phyloP scores from a whole-genome alignment of 2,329 filamentous ascomycete genomes.

The Colletotrichum cereale region DNA sequence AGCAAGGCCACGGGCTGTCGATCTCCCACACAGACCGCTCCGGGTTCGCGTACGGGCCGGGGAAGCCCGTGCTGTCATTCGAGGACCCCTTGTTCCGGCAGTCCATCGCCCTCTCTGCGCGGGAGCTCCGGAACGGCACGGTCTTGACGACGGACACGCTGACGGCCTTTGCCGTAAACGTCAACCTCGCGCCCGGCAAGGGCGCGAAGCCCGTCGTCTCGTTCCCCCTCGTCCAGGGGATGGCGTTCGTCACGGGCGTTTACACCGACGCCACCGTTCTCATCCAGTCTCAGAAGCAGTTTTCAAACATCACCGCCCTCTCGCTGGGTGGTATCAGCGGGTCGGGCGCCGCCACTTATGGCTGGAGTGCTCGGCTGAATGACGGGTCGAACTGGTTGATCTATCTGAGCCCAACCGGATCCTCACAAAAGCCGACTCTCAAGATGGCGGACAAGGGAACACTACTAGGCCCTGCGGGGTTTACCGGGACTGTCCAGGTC shows the following conservation, averaged over 20 bases:
- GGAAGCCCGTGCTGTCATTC: constrained; percentile 71
- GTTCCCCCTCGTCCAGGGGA: constrained; percentile 83
- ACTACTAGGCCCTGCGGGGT: constrained; percentile 49
- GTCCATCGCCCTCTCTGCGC: constrained; percentile 78
- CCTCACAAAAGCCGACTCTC: constrained; percentile 61
- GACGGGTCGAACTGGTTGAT: constrained; percentile 28
- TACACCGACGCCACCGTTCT: constrained; percentile 75
- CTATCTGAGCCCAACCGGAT: constrained; percentile 61
- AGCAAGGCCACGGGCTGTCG: constrained; percentile 69
- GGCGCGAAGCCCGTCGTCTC: constrained; percentile 66
- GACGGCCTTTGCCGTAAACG: constrained; percentile 67
- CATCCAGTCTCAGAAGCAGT: constrained; percentile 76
- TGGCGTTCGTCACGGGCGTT: constrained; percentile 80
- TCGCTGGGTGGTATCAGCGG: constrained; percentile 12
- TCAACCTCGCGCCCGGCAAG: constrained; percentile 66
- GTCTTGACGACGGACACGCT: constrained; percentile 59
- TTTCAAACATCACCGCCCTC: constrained; percentile 67
- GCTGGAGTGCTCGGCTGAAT: constrained; percentile 44
- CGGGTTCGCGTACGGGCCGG: constrained; percentile 71
- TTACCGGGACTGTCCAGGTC: constrained; percentile 82
- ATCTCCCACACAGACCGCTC: constrained; percentile 74
- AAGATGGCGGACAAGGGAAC: background rate
- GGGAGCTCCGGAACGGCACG: constrained; percentile 71
- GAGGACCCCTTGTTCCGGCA: constrained; percentile 60
- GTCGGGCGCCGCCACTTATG: constrained; percentile 67